These are phyloP conservation scores for Ophiostoma piceae DNA, from an alignment of 2,329 filamentous ascomycete species.

Conservation along the genomic window DNA sequence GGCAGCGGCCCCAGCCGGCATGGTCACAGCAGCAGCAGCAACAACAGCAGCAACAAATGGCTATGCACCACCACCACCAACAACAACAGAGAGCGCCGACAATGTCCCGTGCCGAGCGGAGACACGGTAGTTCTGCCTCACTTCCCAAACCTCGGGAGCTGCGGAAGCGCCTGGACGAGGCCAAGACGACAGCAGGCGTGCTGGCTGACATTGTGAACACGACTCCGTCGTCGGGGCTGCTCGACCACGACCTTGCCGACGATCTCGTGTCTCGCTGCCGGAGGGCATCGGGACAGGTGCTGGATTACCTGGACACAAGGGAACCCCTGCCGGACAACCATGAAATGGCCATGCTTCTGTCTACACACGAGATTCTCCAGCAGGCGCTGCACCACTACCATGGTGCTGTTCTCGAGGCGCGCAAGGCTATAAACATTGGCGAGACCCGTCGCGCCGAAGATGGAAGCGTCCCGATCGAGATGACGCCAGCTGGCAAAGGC, in stretches of 20 bases:
- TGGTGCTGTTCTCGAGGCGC: conserved; percentile 63
- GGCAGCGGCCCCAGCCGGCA: not conserved
- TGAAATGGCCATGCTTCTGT: conserved; percentile 87
- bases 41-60: not conserved
- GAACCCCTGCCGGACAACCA: conserved; percentile 83
- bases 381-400: conserved; percentile 79
- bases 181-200: conserved; percentile 81
- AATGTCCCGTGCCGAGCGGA: conserved; percentile 35
- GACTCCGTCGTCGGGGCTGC: conserved; percentile 69
- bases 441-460: conserved; percentile 31
- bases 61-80: conserved; percentile 18
- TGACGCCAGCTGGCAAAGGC: conserved; percentile 30
- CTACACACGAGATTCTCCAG: conserved; percentile 87
- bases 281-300: conserved; percentile 72
- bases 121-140: conserved; percentile 41
- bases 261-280: conserved; percentile 88
- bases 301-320: conserved; percentile 75
- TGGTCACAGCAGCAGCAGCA: not conserved
- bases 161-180: conserved; percentile 79
- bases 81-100: conserved; percentile 19
- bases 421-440: conserved; percentile 48
- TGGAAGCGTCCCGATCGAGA: conserved; percentile 29
- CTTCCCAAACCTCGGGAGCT: conserved; percentile 71
- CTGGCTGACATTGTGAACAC: conserved; percentile 88
- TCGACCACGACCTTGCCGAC: conserved; percentile 79